Evolutionary conservation across 768 basidiomycete species (phyloP).

Genomic region (Hydnomerulius pinastri): DNA sequence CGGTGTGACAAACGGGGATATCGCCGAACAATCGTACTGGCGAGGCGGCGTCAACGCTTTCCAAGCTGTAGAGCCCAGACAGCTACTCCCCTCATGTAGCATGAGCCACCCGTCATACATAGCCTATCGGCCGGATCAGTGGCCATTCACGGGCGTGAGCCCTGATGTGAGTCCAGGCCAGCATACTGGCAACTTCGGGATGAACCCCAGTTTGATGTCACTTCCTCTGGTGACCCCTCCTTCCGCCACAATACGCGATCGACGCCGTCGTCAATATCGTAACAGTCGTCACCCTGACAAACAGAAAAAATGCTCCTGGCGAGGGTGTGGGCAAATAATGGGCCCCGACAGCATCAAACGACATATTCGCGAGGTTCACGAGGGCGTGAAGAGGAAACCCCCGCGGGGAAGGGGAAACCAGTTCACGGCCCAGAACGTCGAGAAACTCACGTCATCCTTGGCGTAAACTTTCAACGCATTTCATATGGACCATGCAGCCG

Average conservation of each 20-base stretch:
- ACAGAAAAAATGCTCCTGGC: slow-evolving; percentile 1
- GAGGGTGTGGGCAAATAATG: slow-evolving; percentile 15
- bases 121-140: not conserved
- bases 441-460: not conserved
- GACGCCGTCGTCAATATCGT: not conserved
- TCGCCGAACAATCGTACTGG: not conserved
- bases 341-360: slow-evolving; percentile 17
- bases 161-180: not conserved
- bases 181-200: no score
- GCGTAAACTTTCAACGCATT: not conserved
- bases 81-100: not conserved
- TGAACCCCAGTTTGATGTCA: no score
- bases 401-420: not conserved
- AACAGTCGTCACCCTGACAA: not conserved
- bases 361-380: slow-evolving; percentile 22
- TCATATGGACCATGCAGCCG: not conserved
- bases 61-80: slow-evolving; percentile 25
- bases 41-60: not conserved
- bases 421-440: not conserved
- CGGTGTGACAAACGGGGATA: not conserved
- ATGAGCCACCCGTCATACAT: not conserved
- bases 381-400: slow-evolving; percentile 15
- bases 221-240: no score
- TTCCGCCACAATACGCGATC: no score
- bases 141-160: not conserved